Percentiles rank a stretch among this genome's conserved stretches.
Evolutionary conservation across 1,139 yeast species (phyloP).

Genomic region (Kluyveromyces sp.): DNA sequence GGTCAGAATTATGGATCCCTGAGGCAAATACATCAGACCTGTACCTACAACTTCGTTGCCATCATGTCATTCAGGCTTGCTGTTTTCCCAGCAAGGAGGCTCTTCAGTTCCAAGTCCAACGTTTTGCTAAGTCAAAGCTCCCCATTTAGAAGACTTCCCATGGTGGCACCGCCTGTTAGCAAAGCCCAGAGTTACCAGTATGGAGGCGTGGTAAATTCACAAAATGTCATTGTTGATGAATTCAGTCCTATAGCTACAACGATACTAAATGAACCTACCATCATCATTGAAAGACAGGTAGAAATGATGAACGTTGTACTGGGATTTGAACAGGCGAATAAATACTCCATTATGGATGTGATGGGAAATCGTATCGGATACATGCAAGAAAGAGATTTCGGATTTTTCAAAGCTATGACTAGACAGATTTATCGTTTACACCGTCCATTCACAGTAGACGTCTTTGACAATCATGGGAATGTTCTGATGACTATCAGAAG

Average conservation of each 20-base stretch:
- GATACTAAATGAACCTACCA: conserved; percentile 66
- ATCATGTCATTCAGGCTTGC: background rate
- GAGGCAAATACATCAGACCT: too few species aligned
- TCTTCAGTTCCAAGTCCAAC: background rate
- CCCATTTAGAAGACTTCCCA: conserved; percentile 5
- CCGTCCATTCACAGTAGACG: conserved; percentile 79
- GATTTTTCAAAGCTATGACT: conserved; percentile 59
- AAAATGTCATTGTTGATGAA: conserved; percentile 14
- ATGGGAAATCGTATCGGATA: conserved; percentile 71
- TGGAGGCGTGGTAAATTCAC: background rate
- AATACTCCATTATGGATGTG: conserved; percentile 66
- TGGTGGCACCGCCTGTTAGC: background rate
- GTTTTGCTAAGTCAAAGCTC: background rate
- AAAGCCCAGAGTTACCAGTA: background rate
- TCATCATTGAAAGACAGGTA: conserved; percentile 79
- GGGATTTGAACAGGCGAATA: conserved; percentile 89
- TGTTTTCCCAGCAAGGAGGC: background rate
- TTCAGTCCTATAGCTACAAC: conserved; percentile 22
- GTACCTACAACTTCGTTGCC: background rate
- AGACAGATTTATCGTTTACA: conserved; percentile 79
- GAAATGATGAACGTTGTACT: conserved; percentile 81
- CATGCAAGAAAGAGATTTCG: conserved; percentile 74
- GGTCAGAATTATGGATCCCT: too few species aligned
- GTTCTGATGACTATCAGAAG: conserved; percentile 64
- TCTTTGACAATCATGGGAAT: conserved; percentile 65